A percentile compares a stretch with the other conserved stretches of the same genome.
Evolutionary conservation across 768 basidiomycete genomes (phyloP).

Genomic region (Russula griseocarnosa): DNA sequence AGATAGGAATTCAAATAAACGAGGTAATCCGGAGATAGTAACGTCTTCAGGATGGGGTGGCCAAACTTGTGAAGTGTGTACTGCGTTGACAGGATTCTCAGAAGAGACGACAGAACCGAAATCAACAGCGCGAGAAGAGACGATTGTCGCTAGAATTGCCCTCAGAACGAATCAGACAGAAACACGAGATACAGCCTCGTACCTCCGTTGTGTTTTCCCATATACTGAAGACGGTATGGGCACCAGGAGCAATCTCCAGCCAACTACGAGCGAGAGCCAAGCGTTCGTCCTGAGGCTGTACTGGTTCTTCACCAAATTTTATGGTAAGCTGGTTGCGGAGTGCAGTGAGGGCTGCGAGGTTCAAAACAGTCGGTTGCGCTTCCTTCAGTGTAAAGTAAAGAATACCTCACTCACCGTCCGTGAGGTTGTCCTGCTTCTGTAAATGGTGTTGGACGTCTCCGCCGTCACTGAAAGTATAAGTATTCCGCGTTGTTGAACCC

Average conservation of each 20-base stretch:
- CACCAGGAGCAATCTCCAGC: conserved; percentile 55
- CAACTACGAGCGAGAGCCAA: conserved; percentile 57
- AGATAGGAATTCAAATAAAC: conserved; percentile 61
- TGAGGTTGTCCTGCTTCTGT: conserved; percentile 26
- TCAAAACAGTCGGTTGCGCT: not conserved
- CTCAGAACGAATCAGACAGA: conserved; percentile 11
- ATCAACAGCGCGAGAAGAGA: conserved; percentile 44
- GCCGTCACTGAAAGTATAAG: conserved; percentile 10
- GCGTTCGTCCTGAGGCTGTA: conserved; percentile 56
- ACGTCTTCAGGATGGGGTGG: conserved; percentile 53
- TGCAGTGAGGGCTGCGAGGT: conserved; percentile 42
- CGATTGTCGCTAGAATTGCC: conserved; percentile 41
- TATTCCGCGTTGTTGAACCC: conserved; percentile 18
- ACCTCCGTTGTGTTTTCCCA: conserved; percentile 58
- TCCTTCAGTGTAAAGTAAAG: not conserved
- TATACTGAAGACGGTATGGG: conserved; percentile 55
- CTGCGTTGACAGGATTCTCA: conserved; percentile 61
- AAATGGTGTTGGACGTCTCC: conserved; percentile 23
- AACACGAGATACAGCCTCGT: conserved; percentile 27
- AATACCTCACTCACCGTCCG: conserved; percentile 24
- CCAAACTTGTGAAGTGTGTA: conserved; percentile 65
- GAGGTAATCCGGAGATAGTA: conserved; percentile 54
- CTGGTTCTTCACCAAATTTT: conserved; percentile 43
- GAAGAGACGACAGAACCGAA: conserved; percentile 54
- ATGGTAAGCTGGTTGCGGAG: conserved; percentile 63